Base-by-base conservation (phyloP, 805 yeast genomes). In the Brettanomyces nanus region DNA sequence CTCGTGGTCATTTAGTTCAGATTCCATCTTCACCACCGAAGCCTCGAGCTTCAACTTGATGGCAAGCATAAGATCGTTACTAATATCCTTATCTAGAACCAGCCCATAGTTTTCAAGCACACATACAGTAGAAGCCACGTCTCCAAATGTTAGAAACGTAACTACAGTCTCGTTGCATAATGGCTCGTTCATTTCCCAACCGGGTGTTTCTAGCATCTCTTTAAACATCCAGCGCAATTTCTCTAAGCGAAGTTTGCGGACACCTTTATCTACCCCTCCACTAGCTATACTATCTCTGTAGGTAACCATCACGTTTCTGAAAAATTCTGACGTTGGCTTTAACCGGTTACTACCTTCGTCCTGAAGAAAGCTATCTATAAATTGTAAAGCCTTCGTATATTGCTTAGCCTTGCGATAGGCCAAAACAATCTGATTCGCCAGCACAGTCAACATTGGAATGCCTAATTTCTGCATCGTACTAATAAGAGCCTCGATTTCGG, bases 391-490 rank as follows among this genome's bases (percentile, higher is more conserved):
- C 14, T 51, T 51, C 4, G 52, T 48, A 31, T 53, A 59, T 26
- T 61, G 47, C 25, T 54, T 52, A 11, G 46, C 45, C 13, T 51
- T 51, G 6, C 47, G 37, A 33, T 61, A 64, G 13, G 61, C 59
- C 9, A 44, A 45, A 4, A 71, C 37, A 9, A 71, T 45, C 40
- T 63, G 66, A 5, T 64, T 56, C 4, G 70, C 54, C 11, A 69
- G 51, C 1, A 54, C 53, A 1, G 69, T 54, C 39, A 63, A 62
- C 25, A 54, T 54, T 2, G 46, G 46, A 2, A 67, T 53, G 11
- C 52, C 48, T 3, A 47, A 44, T 2, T 49, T 27, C n/a, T 48
- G 43, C 57, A 69, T 63, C 35, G 56, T 43, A 1, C 46, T 34
- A 10, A 68, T 19, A 5, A 68, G 22, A 1, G 41, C 41, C 17